Evolutionary conservation across 2,329 filamentous ascomycete species (phyloP).

Genomic region (Colletotrichum sp.): DNA sequence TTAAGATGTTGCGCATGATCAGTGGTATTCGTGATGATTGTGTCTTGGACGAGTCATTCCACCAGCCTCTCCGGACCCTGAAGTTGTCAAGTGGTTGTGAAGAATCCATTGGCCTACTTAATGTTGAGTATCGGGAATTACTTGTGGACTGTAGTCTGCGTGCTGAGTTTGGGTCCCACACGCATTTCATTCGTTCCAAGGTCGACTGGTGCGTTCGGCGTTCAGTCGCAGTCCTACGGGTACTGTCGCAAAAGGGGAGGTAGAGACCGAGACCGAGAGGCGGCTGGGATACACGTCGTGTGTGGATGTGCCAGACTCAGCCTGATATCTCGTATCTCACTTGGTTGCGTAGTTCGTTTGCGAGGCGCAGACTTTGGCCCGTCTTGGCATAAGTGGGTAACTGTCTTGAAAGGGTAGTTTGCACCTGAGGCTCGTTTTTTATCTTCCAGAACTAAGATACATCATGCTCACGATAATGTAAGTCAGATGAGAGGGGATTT

Average conservation of each 20-base stretch:
- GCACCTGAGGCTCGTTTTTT: no score
- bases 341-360: not conserved
- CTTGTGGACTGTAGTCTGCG: no score
- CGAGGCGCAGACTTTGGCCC: not conserved
- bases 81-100: not conserved
- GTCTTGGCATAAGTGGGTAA: not conserved
- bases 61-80: not conserved
- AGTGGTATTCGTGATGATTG: no score
- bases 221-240: not conserved
- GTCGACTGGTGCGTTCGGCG: accelerated
- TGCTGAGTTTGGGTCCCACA: not conserved
- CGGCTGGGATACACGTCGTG: not conserved
- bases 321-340: not conserved
- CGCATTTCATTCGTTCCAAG: not conserved
- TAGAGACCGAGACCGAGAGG: not conserved
- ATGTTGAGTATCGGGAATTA: not conserved
- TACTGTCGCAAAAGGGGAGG: not conserved
- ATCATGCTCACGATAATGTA: no score
- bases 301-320: not conserved
- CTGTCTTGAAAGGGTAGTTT: no score
- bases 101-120: not conserved
- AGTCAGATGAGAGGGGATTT: no score
- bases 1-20: no score
- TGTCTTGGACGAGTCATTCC: not conserved
- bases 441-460: no score